Conservation (phyloP, 495 filamentous ascomycete species). For the Penicillium ochrochloron region DNA sequence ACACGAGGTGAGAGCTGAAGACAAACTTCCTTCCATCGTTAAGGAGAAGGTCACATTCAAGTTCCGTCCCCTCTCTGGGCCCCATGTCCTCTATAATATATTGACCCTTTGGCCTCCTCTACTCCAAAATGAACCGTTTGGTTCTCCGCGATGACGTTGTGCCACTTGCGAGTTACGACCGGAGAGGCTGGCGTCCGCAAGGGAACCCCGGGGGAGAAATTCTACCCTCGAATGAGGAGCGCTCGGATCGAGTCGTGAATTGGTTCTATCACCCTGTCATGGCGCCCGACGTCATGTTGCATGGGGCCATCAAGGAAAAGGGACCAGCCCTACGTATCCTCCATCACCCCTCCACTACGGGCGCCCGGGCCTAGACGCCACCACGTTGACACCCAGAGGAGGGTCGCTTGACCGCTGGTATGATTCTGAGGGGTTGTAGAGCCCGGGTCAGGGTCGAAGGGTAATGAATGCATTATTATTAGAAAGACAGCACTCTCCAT, state of each 20-base stretch:
- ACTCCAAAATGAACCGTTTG: not conserved
- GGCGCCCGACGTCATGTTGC: constrained; percentile 31
- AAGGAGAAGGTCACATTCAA: not conserved
- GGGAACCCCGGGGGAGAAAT: not conserved
- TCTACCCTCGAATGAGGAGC: not conserved
- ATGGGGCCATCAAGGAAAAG: constrained; percentile 19
- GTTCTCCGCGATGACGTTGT: constrained; percentile 1
- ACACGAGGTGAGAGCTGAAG: constrained; percentile 4
- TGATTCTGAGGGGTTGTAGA: not conserved
- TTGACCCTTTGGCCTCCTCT: not conserved
- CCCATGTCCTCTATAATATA: constrained; percentile 5
- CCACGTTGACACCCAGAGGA: not conserved
- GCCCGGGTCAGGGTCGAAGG: not conserved
- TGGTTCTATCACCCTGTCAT: not conserved
- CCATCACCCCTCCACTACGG: not conserved
- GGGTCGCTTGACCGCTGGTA: constrained; percentile 8
- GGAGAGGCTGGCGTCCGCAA: not conserved
- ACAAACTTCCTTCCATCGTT: not conserved
- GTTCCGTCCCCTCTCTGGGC: not conserved
- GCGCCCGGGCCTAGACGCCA: not conserved
- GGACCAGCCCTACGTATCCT: constrained; percentile 15
- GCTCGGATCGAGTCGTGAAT: not conserved
- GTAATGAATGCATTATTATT: not conserved
- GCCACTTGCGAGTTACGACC: not conserved
- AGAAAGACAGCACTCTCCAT: not conserved